A percentile compares a stretch with the other conserved stretches of the same genome.
phyloP scores from a whole-genome alignment of 441 rosid genomes.

The Flueggea neowawraea region DNA sequence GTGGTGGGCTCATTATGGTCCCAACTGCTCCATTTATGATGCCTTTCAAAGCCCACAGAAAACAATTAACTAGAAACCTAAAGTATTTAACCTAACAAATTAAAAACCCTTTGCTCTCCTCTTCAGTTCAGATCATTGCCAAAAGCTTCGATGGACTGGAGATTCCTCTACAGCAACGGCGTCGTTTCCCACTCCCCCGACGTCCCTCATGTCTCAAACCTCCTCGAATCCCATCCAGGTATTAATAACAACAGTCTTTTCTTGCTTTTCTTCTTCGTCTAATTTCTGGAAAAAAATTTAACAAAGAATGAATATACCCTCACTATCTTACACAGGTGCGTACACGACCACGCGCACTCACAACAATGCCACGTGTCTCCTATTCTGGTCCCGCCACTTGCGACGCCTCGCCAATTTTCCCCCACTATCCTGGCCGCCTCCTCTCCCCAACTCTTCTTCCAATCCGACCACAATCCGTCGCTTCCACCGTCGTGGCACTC shows the following conservation, averaged over 20 bases:
- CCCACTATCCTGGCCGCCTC: conserved; percentile 45
- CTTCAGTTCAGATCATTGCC: too few species aligned
- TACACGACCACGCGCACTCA: conserved; percentile 84
- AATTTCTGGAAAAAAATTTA: too few species aligned
- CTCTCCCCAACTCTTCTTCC: conserved; percentile 48
- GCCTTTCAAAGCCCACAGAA: too few species aligned
- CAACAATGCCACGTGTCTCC: conserved; percentile 38
- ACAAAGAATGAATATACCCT: too few species aligned
- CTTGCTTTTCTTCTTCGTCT: not conserved
- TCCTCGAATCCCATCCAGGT: conserved; percentile 71
- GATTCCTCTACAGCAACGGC: conserved; percentile 57
- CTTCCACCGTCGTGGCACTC: conserved; percentile 30
- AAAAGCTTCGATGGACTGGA: not conserved
- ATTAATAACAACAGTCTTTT: not conserved
- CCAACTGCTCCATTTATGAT: too few species aligned
- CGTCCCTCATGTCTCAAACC: conserved; percentile 48
- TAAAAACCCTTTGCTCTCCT: too few species aligned
- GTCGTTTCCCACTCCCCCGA: conserved; percentile 32
- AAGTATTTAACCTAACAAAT: too few species aligned
- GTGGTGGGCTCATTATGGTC: too few species aligned
- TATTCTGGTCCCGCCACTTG: conserved; percentile 76
- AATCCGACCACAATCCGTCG: conserved; percentile 4
- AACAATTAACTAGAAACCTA: too few species aligned
- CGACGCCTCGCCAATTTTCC: conserved; percentile 52
- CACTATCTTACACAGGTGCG: conserved; percentile 33